Base-by-base conservation (phyloP, 1,284 basidiomycete genomes). In the Ganoderma meredithae region DNA sequence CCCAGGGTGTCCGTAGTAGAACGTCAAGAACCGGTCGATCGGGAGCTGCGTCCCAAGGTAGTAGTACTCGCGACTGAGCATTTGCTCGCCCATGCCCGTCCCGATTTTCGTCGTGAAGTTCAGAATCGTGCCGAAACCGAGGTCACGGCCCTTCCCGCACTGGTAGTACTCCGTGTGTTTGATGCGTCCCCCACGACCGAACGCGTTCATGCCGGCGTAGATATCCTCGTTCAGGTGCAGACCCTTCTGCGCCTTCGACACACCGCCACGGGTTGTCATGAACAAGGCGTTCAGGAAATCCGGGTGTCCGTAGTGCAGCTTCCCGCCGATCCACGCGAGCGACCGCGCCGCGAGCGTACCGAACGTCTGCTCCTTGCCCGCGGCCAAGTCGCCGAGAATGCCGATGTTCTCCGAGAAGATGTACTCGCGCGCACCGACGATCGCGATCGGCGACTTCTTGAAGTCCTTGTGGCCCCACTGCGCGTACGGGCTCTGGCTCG, bases 371-470 rank as follows among this genome's bases (percentile, higher is more conserved):
- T 99, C 98, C 85, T 99, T 99, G 40, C 98, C 97, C 72, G 97
- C 97, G 61, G 97, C 97, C 63, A 99, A 89, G 81, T 99, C 97
- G 81, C 97, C 97, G 61, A 99, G 87, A 76, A 99, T 97, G 89
- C 97, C 97, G 74, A 99, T 99, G 82, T 99, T 99, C 85, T 99
- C 98, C 62, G 98, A 99, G 85, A 99, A 99, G 81, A 99, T 99
- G 83, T 99, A 99, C 85, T 99, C 98, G 82, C 98, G 91, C 25
- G 97, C 96, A 81, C 98, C 97, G 71, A 99, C 93, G 76, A 99
- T 99, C 22, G 98, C 98, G 43, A 99, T 95, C 19, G 97, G 97
- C 62, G 93, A 82, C 75, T 90, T 90, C 79, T 88, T 89, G 85
- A 97, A 96, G 76, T 97, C 95, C 79, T 93, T 90, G 76, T 92